phyloP scores from a whole-genome alignment of 805 yeast species.

The Cephaloascus albidus region DNA sequence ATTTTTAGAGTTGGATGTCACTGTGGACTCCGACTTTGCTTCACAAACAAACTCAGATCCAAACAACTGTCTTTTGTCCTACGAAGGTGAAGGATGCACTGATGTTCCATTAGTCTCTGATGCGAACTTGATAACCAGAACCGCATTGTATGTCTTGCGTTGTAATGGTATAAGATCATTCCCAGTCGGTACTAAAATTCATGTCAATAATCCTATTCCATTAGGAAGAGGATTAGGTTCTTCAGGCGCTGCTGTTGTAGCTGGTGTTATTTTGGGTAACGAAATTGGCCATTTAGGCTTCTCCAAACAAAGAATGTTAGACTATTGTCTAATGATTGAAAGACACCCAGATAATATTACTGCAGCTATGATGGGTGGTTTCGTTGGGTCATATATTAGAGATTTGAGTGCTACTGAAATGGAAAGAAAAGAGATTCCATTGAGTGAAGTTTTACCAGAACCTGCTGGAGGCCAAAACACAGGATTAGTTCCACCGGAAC shows the following conservation, averaged over 20 bases:
- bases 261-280: slow-evolving; percentile 87
- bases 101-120: slow-evolving; percentile 74
- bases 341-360: slow-evolving; percentile 98
- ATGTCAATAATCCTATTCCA: slow-evolving; percentile 86
- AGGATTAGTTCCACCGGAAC: slow-evolving; percentile 64
- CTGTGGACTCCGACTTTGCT: slow-evolving; percentile 43
- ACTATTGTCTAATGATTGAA: slow-evolving; percentile 93
- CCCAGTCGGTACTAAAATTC: slow-evolving; percentile 77
- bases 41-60: slow-evolving; percentile 45
- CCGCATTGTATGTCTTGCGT: slow-evolving; percentile 85
- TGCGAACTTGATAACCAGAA: slow-evolving; percentile 79
- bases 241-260: slow-evolving; percentile 97
- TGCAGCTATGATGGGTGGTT: slow-evolving; percentile 99
- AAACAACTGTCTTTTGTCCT: slow-evolving; percentile 58
- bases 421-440: slow-evolving; percentile 72
- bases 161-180: slow-evolving; percentile 69
- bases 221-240: slow-evolving; percentile 96
- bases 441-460: slow-evolving; percentile 75
- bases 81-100: slow-evolving; percentile 74
- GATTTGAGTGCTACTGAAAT: slow-evolving; percentile 67
- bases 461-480: slow-evolving; percentile 65
- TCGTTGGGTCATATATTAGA: slow-evolving; percentile 89
- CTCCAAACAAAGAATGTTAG: slow-evolving; percentile 75
- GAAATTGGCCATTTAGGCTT: slow-evolving; percentile 70
- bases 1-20: slow-evolving; percentile 61